Percentiles rank a stretch among this genome's conserved stretches.
phyloP scores from a whole-genome alignment of 2,329 filamentous ascomycete species.

The Sarocladiaceae sp. region DNA sequence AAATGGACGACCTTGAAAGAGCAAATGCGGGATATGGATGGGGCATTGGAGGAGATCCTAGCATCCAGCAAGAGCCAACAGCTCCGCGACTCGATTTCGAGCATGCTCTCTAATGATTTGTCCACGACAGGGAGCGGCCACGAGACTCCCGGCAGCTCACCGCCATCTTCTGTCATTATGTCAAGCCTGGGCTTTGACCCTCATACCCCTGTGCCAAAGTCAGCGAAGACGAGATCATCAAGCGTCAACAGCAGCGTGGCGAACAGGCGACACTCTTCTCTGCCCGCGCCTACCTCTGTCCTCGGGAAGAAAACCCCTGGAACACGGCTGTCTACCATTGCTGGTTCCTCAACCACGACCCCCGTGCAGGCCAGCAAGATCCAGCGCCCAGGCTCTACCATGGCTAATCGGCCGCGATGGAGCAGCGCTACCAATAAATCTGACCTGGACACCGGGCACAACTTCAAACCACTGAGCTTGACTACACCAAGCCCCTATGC shows the following conservation, averaged over 20 bases:
- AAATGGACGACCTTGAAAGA: conserved; percentile 74
- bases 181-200: conserved; percentile 47
- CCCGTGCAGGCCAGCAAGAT: conserved; percentile 31
- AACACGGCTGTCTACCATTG: conserved; percentile 42
- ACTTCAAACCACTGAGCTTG: conserved; percentile 59
- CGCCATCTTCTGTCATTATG: conserved; percentile 59
- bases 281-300: conserved; percentile 40
- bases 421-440: conserved; percentile 62
- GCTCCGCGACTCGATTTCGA: conserved; percentile 88
- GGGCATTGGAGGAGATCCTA: conserved; percentile 68
- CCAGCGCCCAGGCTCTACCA: conserved; percentile 40
- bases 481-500: conserved; percentile 57
- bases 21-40: conserved; percentile 74
- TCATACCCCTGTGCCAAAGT: conserved; percentile 37
- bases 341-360: conserved; percentile 47
- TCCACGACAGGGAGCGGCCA: conserved; percentile 65
- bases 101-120: conserved; percentile 78
- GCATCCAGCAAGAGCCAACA: conserved; percentile 63
- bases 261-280: conserved; percentile 41
- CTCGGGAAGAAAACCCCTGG: conserved; percentile 34
- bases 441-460: conserved; percentile 63
- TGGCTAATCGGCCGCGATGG: conserved; percentile 65
- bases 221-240: conserved; percentile 42
- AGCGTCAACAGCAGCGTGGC: conserved; percentile 40
- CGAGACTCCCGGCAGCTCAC: conserved; percentile 67